These are phyloP conservation scores for Penicillium sp. DNA, from an alignment of 2,329 filamentous ascomycete species.

Conservation along the genomic window DNA sequence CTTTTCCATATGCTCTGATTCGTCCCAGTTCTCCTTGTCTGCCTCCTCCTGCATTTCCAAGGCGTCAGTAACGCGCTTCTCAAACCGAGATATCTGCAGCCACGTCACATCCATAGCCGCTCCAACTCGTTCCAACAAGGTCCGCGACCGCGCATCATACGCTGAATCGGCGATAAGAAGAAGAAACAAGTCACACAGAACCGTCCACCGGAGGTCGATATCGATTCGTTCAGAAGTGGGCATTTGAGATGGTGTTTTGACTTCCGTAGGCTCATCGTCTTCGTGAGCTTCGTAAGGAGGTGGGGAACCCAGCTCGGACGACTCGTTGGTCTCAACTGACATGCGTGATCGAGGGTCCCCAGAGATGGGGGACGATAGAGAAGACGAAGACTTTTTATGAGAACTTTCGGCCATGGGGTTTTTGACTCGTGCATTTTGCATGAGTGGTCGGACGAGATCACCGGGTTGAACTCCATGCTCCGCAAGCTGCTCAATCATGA, in stretches of 20 bases:
- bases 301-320: slow-evolving; percentile 56
- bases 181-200: slow-evolving; percentile 93
- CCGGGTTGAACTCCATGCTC: slow-evolving; percentile 85
- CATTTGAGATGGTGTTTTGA: slow-evolving; percentile 81
- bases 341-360: slow-evolving; percentile 31
- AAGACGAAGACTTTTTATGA: slow-evolving; percentile 46
- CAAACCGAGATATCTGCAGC: slow-evolving; percentile 94
- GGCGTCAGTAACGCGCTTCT: slow-evolving; percentile 95
- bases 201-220: slow-evolving; percentile 95
- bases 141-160: slow-evolving; percentile 87
- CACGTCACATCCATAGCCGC: slow-evolving; percentile 79
- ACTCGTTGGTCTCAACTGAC: slow-evolving; percentile 40
- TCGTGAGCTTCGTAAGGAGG: slow-evolving; percentile 64
- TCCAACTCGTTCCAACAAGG: slow-evolving; percentile 81
- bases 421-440: slow-evolving; percentile 89
- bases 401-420: slow-evolving; percentile 76
- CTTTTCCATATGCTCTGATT: slow-evolving; percentile 88
- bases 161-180: slow-evolving; percentile 94
- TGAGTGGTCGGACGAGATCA: slow-evolving; percentile 83
- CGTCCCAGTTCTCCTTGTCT: slow-evolving; percentile 96
- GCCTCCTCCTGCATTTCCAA: slow-evolving; percentile 96
- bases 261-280: slow-evolving; percentile 74
- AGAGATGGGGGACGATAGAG: slow-evolving; percentile 32
- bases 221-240: slow-evolving; percentile 83
- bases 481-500: slow-evolving; percentile 98